phyloP scores from a whole-genome alignment of 2,329 filamentous ascomycete species.

The Neophaeococcomyces mojaviensis region DNA sequence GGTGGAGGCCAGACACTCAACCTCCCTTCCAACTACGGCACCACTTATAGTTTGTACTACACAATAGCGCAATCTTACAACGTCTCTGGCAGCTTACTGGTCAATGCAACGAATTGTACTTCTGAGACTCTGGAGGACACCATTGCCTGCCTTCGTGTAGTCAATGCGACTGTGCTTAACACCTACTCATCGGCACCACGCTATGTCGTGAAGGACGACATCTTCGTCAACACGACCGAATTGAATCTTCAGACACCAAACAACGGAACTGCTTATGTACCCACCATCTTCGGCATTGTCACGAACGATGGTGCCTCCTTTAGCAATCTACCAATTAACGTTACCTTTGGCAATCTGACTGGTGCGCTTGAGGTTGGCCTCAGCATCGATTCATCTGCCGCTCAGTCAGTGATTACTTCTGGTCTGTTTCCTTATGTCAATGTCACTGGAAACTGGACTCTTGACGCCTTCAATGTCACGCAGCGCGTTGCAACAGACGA shows the following conservation, averaged over 20 bases:
- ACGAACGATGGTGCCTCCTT: slow-evolving; percentile 52
- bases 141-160: slow-evolving; percentile 46
- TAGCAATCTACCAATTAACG: slow-evolving; percentile 37
- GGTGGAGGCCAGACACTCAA: slow-evolving; percentile 52
- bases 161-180: slow-evolving; percentile 28
- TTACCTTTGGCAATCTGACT: slow-evolving; percentile 30
- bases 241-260: slow-evolving; percentile 36
- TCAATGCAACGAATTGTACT: slow-evolving; percentile 44
- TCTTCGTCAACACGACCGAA: slow-evolving; percentile 45
- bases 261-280: slow-evolving; percentile 42
- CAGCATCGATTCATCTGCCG: slow-evolving; percentile 38
- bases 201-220: slow-evolving; percentile 53
- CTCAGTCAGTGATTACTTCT: slow-evolving; percentile 35
- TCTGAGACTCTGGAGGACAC: slow-evolving; percentile 36
- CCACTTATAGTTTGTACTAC: slow-evolving; percentile 52
- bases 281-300: slow-evolving; percentile 50
- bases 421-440: slow-evolving; percentile 44
- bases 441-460: slow-evolving; percentile 42
- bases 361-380: slow-evolving; percentile 40
- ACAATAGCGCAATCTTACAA: slow-evolving; percentile 47
- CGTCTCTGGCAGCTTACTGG: slow-evolving; percentile 44
- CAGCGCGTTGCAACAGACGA: slow-evolving; percentile 51
- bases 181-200: slow-evolving; percentile 24
- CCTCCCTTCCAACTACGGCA: slow-evolving; percentile 49
- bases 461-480: slow-evolving; percentile 50